Percentiles rank a stretch among this genome's conserved stretches.
These are phyloP conservation scores for Xylariaceae sp. DNA, from an alignment of 2,329 filamentous ascomycete species.

Conservation along the genomic window DNA sequence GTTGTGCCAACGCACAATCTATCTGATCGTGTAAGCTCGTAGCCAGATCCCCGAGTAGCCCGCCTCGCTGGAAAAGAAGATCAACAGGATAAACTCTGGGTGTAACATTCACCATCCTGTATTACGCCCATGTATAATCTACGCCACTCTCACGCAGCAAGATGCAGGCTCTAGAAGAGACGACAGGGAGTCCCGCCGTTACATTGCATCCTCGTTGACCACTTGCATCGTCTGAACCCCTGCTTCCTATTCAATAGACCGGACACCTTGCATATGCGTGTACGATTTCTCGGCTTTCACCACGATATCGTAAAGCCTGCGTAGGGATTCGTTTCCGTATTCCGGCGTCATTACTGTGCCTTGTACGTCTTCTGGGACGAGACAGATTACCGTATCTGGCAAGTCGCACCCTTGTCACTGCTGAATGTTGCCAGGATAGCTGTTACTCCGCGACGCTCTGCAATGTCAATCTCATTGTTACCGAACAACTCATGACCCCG, in stretches of 20 bases:
- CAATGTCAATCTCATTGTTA: slow-evolving; percentile 17
- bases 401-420: slow-evolving; percentile 7
- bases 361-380: slow-evolving; percentile 2
- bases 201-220: slow-evolving; percentile 21
- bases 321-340: slow-evolving; percentile 20
- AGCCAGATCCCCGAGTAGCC: slow-evolving; percentile 5
- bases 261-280: slow-evolving; percentile 25
- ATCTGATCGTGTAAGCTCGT: neutral
- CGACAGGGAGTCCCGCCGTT: slow-evolving; percentile 16
- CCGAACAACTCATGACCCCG: slow-evolving; percentile 11
- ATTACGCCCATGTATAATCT: slow-evolving; percentile 7
- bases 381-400: slow-evolving; percentile 14
- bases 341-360: slow-evolving; percentile 7
- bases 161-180: slow-evolving; percentile 20
- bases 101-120: neutral
- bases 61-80: slow-evolving; percentile 6
- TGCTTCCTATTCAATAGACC: slow-evolving; percentile 29
- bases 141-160: slow-evolving; percentile 11
- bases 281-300: slow-evolving; percentile 18
- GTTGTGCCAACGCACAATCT: slow-evolving; percentile 15
- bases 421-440: neutral
- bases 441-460: slow-evolving; percentile 9
- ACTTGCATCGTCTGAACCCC: slow-evolving; percentile 24
- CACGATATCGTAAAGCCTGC: slow-evolving; percentile 11
- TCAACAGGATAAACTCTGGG: neutral